Conservation (phyloP, 441 rosid species). For the Arabidopsis lyrata region DNA sequence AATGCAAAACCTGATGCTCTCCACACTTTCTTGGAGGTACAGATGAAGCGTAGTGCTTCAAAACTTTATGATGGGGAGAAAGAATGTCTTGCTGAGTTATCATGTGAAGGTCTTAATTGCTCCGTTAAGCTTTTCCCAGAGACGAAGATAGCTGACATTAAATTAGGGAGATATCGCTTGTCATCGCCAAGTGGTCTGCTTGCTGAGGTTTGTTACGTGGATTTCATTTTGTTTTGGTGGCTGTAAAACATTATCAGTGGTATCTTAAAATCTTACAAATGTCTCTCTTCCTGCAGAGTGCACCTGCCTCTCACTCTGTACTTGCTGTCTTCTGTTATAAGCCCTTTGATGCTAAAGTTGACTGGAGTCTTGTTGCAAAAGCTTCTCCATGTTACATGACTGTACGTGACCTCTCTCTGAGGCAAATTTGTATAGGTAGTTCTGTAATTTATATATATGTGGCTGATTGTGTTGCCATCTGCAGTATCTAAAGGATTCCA, state of each 20-base stretch:
- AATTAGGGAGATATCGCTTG: slow-evolving; percentile 87
- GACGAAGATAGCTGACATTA: slow-evolving; percentile 86
- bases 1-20: slow-evolving; percentile 75
- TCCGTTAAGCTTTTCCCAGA: slow-evolving; percentile 91
- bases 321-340: slow-evolving; percentile 89
- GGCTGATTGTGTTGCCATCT: slow-evolving; percentile 49
- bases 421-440: slow-evolving; percentile 30
- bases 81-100: slow-evolving; percentile 87
- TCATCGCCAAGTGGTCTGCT: slow-evolving; percentile 94
- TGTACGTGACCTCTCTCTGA: slow-evolving; percentile 56
- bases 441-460: slow-evolving; percentile 21
- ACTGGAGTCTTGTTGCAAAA: slow-evolving; percentile 96
- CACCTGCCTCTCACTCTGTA: slow-evolving; percentile 74
- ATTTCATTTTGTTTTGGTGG: slow-evolving; percentile 9
- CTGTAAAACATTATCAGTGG: slow-evolving; percentile 36
- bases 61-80: slow-evolving; percentile 78
- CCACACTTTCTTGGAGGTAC: slow-evolving; percentile 81
- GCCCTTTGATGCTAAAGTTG: slow-evolving; percentile 96
- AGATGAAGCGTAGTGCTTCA: slow-evolving; percentile 96
- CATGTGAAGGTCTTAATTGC: slow-evolving; percentile 88
- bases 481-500: slow-evolving; percentile 96
- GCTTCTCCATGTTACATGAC: slow-evolving; percentile 99
- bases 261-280: slow-evolving; percentile 28
- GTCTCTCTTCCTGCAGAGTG: slow-evolving; percentile 78
- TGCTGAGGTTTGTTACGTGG: slow-evolving; percentile 73